phyloP scores from a whole-genome alignment of 495 filamentous ascomycete genomes.

The Aspergillus funiculosus region DNA sequence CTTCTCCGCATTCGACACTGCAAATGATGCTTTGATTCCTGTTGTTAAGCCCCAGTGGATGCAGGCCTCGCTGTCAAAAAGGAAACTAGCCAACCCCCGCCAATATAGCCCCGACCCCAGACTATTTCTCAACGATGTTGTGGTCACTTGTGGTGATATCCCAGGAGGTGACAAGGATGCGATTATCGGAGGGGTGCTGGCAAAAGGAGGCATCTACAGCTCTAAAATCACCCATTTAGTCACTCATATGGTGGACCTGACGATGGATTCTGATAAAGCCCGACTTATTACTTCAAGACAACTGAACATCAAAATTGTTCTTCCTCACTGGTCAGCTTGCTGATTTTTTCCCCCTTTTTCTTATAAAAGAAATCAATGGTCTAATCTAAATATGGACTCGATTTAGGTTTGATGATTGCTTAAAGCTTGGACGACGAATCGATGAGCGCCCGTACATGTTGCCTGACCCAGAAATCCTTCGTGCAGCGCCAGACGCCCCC shows the following conservation, averaged over 20 bases:
- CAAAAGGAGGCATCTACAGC: slow-evolving; percentile 79
- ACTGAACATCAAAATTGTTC: slow-evolving; percentile 70
- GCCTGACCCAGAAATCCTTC: slow-evolving; percentile 76
- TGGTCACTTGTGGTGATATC: slow-evolving; percentile 71
- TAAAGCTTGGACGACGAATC: slow-evolving; percentile 83
- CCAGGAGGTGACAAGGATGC: slow-evolving; percentile 86
- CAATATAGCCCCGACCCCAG: slow-evolving; percentile 86
- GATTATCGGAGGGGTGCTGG: slow-evolving; percentile 82
- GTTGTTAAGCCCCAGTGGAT: slow-evolving; percentile 84
- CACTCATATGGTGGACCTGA: slow-evolving; percentile 86
- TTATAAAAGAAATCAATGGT: too few relatives aligned
- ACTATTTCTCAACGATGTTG: slow-evolving; percentile 80
- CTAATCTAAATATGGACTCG: background rate
- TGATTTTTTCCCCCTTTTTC: background rate
- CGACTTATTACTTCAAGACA: slow-evolving; percentile 54
- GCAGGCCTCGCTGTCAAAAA: slow-evolving; percentile 56
- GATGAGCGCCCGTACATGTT: slow-evolving; percentile 81
- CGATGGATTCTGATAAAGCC: slow-evolving; percentile 68
- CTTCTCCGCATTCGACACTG: slow-evolving; percentile 73
- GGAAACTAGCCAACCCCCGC: slow-evolving; percentile 67
- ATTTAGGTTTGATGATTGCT: slow-evolving; percentile 87
- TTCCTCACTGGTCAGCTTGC: slow-evolving; percentile 79
- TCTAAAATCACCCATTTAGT: slow-evolving; percentile 60
- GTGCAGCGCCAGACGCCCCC: slow-evolving; percentile 46
- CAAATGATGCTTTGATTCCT: slow-evolving; percentile 67